These are phyloP conservation scores for Calonectria pauciramosa DNA, from an alignment of 2,329 filamentous ascomycete species.

Conservation along the genomic window DNA sequence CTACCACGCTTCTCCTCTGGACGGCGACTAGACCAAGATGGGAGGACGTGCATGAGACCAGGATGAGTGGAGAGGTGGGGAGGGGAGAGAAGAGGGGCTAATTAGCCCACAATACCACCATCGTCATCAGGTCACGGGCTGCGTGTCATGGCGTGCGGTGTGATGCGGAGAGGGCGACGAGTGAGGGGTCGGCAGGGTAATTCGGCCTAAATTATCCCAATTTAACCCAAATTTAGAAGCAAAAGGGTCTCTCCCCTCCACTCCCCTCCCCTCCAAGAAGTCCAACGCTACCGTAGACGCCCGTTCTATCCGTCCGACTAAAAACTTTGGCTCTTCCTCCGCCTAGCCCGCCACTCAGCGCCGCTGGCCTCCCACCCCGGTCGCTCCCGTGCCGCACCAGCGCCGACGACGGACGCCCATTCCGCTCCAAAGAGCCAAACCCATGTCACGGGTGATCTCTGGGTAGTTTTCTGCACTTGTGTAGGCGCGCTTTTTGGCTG, in stretches of 20 bases:
- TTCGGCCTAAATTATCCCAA: conserved; percentile 11
- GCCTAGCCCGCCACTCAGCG: conserved; percentile 29
- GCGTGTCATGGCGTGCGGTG: neutral
- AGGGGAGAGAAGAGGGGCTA: neutral
- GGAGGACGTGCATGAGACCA: neutral
- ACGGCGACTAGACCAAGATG: neutral
- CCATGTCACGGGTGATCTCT: neutral
- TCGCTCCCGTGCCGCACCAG: conserved; percentile 13
- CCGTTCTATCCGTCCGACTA: neutral
- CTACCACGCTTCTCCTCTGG: neutral
- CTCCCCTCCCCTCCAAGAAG: neutral
- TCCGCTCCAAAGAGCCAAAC: neutral
- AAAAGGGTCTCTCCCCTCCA: neutral
- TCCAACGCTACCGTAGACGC: neutral
- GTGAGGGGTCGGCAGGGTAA: neutral
- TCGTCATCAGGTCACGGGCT: conserved; percentile 1
- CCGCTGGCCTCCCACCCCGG: conserved; percentile 13
- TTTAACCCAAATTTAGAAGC: conserved; percentile 24
- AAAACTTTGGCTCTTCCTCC: conserved; percentile 8
- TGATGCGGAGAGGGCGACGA: neutral
- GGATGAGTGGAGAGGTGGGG: neutral
- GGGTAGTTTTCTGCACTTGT: neutral
- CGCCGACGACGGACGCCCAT: neutral
- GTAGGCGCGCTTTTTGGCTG: conserved; percentile 8
- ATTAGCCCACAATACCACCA: conserved; percentile 12